Evolutionary conservation across 2,329 filamentous ascomycete species (phyloP).

Genomic region (Acarospora socialis): DNA sequence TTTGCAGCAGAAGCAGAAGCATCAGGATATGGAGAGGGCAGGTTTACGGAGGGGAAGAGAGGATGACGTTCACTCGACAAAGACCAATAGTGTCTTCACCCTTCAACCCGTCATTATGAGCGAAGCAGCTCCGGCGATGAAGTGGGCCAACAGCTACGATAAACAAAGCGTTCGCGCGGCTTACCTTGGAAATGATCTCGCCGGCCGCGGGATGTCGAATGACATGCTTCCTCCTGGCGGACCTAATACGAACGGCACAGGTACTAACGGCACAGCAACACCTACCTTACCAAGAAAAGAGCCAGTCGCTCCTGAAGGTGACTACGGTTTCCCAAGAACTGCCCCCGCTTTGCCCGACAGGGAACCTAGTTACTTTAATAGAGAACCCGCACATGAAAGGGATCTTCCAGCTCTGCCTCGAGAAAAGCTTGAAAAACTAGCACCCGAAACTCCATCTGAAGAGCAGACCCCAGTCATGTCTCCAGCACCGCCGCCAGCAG

Average conservation of each 20-base stretch:
- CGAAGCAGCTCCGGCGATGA: conserved; percentile 85
- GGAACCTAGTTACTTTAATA: conserved; percentile 2
- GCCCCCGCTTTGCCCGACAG: conserved; percentile 3
- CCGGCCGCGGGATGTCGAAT: conserved; percentile 50
- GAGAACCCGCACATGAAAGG: conserved; percentile 10
- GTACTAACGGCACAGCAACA: conserved; percentile 8
- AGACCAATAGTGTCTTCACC: conserved; percentile 83
- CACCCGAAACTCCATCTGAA: conserved; percentile 16
- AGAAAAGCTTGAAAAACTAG: conserved; percentile 9
- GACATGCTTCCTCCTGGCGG: conserved; percentile 33
- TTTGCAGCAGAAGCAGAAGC: conserved; percentile 56
- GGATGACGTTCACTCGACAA: conserved; percentile 43
- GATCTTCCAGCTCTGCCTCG: conserved; percentile 29
- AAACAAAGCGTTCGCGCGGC: conserved; percentile 71
- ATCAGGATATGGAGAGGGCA: conserved; percentile 43
- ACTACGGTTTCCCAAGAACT: conserved; percentile 10
- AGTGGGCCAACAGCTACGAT: conserved; percentile 93
- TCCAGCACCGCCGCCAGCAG: conserved; percentile 20
- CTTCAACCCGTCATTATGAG: conserved; percentile 71
- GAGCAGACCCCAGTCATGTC: conserved; percentile 15
- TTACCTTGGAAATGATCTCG: conserved; percentile 63
- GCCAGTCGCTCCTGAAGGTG: conserved; percentile 5
- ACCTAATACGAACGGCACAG: conserved; percentile 12
- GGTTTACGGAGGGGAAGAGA: conserved; percentile 40
- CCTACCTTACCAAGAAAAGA: conserved; percentile 6